Conservation (phyloP, 805 yeast genomes). For the Candida odintsovae region DNA sequence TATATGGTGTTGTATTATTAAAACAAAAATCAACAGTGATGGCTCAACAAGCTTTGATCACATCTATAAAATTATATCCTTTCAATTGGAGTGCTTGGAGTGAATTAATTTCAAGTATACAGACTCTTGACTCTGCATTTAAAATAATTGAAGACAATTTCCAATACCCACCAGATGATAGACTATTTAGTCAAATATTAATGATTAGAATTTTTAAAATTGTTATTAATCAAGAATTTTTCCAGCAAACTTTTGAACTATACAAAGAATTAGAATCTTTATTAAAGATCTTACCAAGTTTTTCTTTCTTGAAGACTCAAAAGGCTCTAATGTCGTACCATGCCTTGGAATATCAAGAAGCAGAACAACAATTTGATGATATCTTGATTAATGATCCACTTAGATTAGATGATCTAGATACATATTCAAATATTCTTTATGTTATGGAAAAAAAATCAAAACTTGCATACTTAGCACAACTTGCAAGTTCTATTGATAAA, state of each 20-base stretch:
- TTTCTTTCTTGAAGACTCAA: slow-evolving; percentile 72
- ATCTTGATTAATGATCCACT: slow-evolving; percentile 73
- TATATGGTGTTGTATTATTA: slow-evolving; percentile 62
- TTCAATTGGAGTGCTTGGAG: slow-evolving; percentile 94
- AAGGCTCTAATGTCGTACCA: slow-evolving; percentile 79
- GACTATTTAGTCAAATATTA: neutral
- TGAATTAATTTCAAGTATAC: slow-evolving; percentile 61
- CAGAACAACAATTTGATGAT: slow-evolving; percentile 75
- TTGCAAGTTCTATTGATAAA: slow-evolving; percentile 74
- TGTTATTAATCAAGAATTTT: slow-evolving; percentile 58
- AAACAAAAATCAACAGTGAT: slow-evolving; percentile 52
- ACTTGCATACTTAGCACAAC: slow-evolving; percentile 80
- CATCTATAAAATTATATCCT: slow-evolving; percentile 64
- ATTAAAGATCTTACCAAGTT: slow-evolving; percentile 57
- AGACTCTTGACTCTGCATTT: slow-evolving; percentile 56
- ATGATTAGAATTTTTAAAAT: slow-evolving; percentile 17
- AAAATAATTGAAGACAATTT: slow-evolving; percentile 7
- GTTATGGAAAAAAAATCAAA: slow-evolving; percentile 89
- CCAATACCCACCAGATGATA: slow-evolving; percentile 12
- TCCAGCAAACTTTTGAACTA: slow-evolving; percentile 56
- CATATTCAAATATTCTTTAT: slow-evolving; percentile 89
- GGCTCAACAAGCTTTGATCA: slow-evolving; percentile 58
- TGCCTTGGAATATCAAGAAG: slow-evolving; percentile 75
- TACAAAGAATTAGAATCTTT: slow-evolving; percentile 45
- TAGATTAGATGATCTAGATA: slow-evolving; percentile 85